phyloP scores from a whole-genome alignment of 805 yeast genomes.

The Myxozyma lipomycoides region DNA sequence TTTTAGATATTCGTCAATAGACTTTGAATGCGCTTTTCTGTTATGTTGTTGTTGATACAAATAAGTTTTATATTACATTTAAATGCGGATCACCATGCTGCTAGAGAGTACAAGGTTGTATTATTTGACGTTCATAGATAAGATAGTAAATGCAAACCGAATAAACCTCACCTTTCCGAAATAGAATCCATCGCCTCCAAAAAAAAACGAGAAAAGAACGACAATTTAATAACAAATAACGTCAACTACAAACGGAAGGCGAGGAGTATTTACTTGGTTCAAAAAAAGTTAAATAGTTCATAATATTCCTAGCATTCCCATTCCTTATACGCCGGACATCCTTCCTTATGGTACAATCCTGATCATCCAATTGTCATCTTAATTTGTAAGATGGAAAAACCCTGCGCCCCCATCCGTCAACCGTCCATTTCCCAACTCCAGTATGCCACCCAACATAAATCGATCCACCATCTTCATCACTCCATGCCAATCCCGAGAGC shows the following conservation, averaged over 20 bases:
- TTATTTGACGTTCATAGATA: no score
- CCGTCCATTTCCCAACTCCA: slow-evolving; percentile 67
- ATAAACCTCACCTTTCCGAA: no score
- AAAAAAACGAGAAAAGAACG: no score
- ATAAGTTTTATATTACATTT: background rate
- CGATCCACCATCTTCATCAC: slow-evolving; percentile 48
- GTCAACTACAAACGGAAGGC: no score
- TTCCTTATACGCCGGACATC: no score
- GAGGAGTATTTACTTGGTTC: no score
- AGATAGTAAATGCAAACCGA: no score
- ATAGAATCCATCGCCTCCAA: no score
- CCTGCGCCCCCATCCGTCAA: slow-evolving; percentile 41
- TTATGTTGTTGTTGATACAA: background rate
- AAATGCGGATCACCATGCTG: background rate
- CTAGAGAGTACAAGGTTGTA: no score
- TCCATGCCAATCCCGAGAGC: slow-evolving; percentile 59
- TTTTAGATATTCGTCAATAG: slow-evolving; percentile 16
- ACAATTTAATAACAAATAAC: no score
- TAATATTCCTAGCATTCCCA: background rate
- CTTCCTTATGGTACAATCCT: background rate
- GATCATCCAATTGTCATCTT: slow-evolving; percentile 4
- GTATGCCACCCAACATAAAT: slow-evolving; percentile 60
- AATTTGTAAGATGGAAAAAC: slow-evolving; percentile 22
- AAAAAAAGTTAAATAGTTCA: background rate
- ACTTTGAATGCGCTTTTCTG: background rate